These are phyloP conservation scores for Porcisia deanei DNA, from an alignment of 208 protist genomes.

Conservation along the genomic window DNA sequence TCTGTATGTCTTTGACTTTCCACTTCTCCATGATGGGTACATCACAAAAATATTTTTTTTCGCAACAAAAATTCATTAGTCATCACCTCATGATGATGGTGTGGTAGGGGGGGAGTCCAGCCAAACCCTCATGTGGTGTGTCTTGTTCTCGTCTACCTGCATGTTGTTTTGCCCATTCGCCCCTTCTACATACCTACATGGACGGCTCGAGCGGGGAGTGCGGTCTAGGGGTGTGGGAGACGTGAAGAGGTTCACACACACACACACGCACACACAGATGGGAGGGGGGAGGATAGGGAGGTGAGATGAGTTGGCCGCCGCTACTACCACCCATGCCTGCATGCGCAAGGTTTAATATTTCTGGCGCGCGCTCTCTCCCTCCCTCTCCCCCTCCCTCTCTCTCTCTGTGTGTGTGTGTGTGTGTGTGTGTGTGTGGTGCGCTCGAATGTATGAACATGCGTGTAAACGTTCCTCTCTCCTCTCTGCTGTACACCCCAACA, in stretches of 20 bases:
- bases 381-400: too few species aligned
- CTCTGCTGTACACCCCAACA: background rate
- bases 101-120: background rate
- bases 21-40: background rate
- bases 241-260: background rate
- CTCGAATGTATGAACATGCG: background rate
- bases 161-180: too few species aligned
- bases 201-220: too few species aligned
- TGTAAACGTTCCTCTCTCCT: background rate
- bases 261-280: constrained; percentile 2
- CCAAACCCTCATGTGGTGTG: background rate
- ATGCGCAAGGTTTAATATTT: too few species aligned
- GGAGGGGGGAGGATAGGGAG: background rate
- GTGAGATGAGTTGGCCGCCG: background rate
- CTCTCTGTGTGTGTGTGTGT: background rate
- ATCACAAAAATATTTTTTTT: background rate
- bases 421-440: background rate
- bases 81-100: background rate
- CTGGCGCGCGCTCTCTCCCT: too few species aligned
- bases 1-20: background rate
- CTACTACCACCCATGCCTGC: background rate
- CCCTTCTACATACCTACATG: too few species aligned
- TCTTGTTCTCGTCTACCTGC: too few species aligned
- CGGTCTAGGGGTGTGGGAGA: too few species aligned
- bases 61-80: background rate